These are phyloP conservation scores for Capronia coronata DNA, from an alignment of 2,329 filamentous ascomycete species.

Conservation along the genomic window DNA sequence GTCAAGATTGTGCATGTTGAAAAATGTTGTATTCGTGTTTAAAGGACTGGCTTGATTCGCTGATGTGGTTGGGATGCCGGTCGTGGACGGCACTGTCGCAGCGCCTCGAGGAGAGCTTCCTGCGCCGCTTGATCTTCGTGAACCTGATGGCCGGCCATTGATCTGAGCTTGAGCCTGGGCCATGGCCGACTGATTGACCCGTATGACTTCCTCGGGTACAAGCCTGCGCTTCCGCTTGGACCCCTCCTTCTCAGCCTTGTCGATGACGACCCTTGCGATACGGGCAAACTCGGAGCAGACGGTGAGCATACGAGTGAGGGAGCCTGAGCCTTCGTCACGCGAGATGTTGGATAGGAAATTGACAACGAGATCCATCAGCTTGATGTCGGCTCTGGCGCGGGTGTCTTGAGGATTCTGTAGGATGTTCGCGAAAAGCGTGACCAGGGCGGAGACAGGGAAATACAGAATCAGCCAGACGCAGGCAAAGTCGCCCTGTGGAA, in stretches of 20 bases:
- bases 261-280: slow-evolving; percentile 82
- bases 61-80: slow-evolving; percentile 1
- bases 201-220: slow-evolving; percentile 25
- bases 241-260: slow-evolving; percentile 82
- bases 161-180: slow-evolving; percentile 26
- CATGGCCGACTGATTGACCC: slow-evolving; percentile 28
- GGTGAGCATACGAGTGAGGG: slow-evolving; percentile 86
- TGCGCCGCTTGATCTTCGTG: slow-evolving; percentile 16
- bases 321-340: slow-evolving; percentile 82
- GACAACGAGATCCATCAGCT: slow-evolving; percentile 87
- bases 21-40: slow-evolving; percentile 24
- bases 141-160: slow-evolving; percentile 17
- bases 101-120: slow-evolving; percentile 17
- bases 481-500: slow-evolving; percentile 87
- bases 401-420: slow-evolving; percentile 90
- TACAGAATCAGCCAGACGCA: slow-evolving; percentile 97
- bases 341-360: slow-evolving; percentile 83
- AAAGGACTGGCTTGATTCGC: slow-evolving; percentile 15
- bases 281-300: slow-evolving; percentile 96
- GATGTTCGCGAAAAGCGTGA: slow-evolving; percentile 94
- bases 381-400: slow-evolving; percentile 78
- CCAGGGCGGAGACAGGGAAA: slow-evolving; percentile 89
- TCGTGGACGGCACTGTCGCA: slow-evolving; percentile 5
- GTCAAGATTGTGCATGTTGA: slow-evolving; percentile 29
- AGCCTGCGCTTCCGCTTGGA: slow-evolving; percentile 78